Evolutionary conservation across 2,329 filamentous ascomycete genomes (phyloP), one percentile per base, ranked within the genome.

Genomic region (Curvularia verruculosa): DNA sequence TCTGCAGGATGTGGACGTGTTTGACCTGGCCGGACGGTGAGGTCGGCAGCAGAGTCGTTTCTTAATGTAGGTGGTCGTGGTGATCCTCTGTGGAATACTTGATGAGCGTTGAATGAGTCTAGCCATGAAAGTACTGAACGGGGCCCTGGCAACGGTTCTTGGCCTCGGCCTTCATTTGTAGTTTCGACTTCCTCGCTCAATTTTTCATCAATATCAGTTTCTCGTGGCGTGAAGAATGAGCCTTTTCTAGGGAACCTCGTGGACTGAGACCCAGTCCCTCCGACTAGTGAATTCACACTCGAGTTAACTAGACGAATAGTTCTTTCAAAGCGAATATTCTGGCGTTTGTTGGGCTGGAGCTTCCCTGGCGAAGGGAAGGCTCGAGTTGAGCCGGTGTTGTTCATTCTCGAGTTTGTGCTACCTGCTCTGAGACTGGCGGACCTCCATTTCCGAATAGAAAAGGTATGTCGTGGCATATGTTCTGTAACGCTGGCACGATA

Each of bases 301-400:
- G 55, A 21, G 37, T 58, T 46, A 10, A 58, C 55, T 3, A 58
- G 21, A 10, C 55, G 51, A 46, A 58, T 58, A 5, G 55, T 58
- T 15, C 39, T 34, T 15, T 58, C 51, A 12, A n/a, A 7, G 26
- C 29, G 51, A 10, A 3, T 6, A 8, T 54, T 28, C 2, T 19
- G 51, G 9, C n/a, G 26, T 6, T 29, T 29, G 10, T 19, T 21
- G 5, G 21, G 13, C 41, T 29, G 19, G 3, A 58, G 51, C n/a
- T 23, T 54, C n/a, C 55, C 55, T 36, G 36, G n/a, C 5, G 51
- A 54, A 29, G 55, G 55, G 5, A 50, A 36, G 10, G 51, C 51
- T n/a, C 46, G 40, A 21, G 40, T 54, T 3, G 55, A 7, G 26
- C 47, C n/a, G 9, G 4, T 44, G 15, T 29, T 29, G 15, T 29